Evolutionary conservation across 108 stramenopile species (phyloP), one percentile per base, ranked within the genome.

Genomic region (Stephanodiscus minutulus): DNA sequence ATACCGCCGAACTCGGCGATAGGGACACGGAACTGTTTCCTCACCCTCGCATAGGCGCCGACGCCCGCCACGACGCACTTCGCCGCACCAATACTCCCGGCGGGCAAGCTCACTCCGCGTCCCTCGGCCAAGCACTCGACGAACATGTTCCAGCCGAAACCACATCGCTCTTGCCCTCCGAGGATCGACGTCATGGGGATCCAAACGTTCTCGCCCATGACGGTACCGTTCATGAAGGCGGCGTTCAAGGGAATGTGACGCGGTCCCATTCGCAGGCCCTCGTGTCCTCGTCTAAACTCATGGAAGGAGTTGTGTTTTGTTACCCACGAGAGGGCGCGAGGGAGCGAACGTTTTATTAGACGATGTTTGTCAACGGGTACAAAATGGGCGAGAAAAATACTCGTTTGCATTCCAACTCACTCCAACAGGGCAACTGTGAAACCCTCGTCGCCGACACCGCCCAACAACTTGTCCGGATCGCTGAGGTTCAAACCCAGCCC

Each of bases 61-160:
- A 98, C 97, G 53, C 83, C 91, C 29, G 92, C 77, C 49, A 89
- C 90, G 12, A 96, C 88, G 68, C 68, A 76, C 64, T 94, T 88
- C 2, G 88, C 94, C 33, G 93, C 91, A n/a, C 95, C 97, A 44
- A 94, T 92, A 59, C 94, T 88, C 64, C 94, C 94, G 49, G 98
- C 98, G 43, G 98, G 98, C 56, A 98, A 85, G 69, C 91, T 93
- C 21, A 98, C 93, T 29, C 96, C 96, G 54, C 98, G 92, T 68
- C 98, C 98, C 86, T 98, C 98, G 20, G 98, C 98, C 44, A 98
- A 80, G 79, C 98, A 98, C 67, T 98, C 98, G 37, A 98, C 97
- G 77, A 98, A 96, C 98, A 98, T 98, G 79, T 98, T 93, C 98
- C 98, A 98, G 56, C 98, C 98, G 72, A 90, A 96, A 61, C 98